Conservation (phyloP, 176 grass and related monocot species). For the Eleusine indica region DNA sequence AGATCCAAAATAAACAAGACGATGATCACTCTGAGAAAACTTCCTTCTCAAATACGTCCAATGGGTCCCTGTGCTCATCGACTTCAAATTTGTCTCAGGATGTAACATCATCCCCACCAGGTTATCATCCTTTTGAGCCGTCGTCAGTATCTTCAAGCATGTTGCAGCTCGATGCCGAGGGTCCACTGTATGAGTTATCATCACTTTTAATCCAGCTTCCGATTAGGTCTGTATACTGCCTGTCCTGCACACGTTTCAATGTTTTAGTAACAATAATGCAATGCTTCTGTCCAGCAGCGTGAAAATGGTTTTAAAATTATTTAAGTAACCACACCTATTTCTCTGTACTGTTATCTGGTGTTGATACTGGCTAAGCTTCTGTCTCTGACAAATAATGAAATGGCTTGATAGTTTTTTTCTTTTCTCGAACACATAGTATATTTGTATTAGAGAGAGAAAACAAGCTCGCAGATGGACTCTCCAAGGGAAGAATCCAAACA, state of each 20-base stretch:
- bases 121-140: neutral
- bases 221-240: constrained; percentile 39
- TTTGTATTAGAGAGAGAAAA: too few relatives aligned
- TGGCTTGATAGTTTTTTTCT: neutral
- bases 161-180: constrained; percentile 34
- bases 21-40: neutral
- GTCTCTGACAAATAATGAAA: neutral
- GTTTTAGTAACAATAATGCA: neutral
- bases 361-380: constrained; percentile 5
- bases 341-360: neutral
- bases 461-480: too few relatives aligned
- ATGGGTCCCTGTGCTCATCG: constrained; percentile 33
- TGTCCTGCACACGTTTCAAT: constrained; percentile 1
- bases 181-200: constrained; percentile 49
- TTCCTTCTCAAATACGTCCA: constrained; percentile 21
- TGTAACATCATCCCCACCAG: constrained; percentile 18
- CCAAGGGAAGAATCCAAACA: too few relatives aligned
- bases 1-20: neutral
- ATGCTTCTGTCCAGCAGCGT: neutral
- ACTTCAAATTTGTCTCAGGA: constrained; percentile 34
- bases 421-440: too few relatives aligned
- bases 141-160: constrained; percentile 32
- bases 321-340: neutral
- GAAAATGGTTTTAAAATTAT: neutral
- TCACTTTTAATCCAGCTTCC: constrained; percentile 54